Base-by-base conservation (phyloP, 495 filamentous ascomycete species). In the Cenococcum geophilum region DNA sequence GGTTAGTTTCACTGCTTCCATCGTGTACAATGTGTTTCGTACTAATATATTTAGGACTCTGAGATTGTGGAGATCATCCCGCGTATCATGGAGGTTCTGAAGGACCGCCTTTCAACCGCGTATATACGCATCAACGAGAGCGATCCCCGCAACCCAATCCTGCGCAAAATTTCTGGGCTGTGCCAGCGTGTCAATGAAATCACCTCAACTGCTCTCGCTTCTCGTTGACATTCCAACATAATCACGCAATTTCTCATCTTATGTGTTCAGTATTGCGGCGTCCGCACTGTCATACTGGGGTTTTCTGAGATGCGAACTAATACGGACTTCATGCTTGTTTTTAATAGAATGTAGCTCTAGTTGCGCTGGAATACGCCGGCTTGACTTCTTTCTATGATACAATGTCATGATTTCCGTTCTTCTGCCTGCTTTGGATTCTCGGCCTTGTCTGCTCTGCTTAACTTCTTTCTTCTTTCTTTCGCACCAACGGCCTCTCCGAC, bases 61-160 rank as follows among this genome's bases (percentile, higher is more conserved):
- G 87, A 93, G 68, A 81, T 92, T 63, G 81, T 79, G 58, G 86
- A 89, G 22, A 83, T 92, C 42, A 86, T 82, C 47, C 82, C 83
- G 34, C 80, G 79, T 62, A 83, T 93, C 65, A 87, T 95, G 82
- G 78, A 81, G 20, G 80, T 89, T 43, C 77, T 93, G 61, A 80
- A 85, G 62, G 77, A 85, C 55, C 83, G 89, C 34, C 77, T 92
- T 42, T 85, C 92, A 64, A 76, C 76, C 53, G 78, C 89, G 36
- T 89, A 90, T 72, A 82, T 88, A 73, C 76, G 78, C 43, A 80
- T 89, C 63, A 84, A 81, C 57, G 78, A 84, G 61, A 76, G 74
- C 52, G 75, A 82, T 20, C 84, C 85, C 14, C 77, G 82, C 49
- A 83, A 89, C 68, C 78, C 80, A 3, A 74, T 82, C 36, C 75